These are phyloP conservation scores for Xylaria cubensis DNA, from an alignment of 495 filamentous ascomycete genomes.

Conservation along the genomic window DNA sequence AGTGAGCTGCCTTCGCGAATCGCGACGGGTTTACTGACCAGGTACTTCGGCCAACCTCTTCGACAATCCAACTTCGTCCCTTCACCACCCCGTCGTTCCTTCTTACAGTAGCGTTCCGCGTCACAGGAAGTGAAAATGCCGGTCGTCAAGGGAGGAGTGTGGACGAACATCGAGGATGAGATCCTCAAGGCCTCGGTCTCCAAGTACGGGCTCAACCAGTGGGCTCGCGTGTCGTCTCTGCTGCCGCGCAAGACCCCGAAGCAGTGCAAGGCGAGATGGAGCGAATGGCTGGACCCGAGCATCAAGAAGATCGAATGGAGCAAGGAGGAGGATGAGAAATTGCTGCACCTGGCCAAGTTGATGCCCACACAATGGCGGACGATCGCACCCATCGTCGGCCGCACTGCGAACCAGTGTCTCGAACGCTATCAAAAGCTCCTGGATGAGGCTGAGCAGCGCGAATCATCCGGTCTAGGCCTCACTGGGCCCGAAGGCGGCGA, in stretches of 20 bases:
- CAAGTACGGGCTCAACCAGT: conserved; percentile 98
- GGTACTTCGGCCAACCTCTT: conserved; percentile 2
- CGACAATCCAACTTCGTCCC: conserved; percentile 4
- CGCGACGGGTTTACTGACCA: conserved; percentile 14
- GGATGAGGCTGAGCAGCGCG: conserved; percentile 92
- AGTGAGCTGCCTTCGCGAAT: conserved; percentile 8
- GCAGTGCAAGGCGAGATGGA: conserved; percentile 98
- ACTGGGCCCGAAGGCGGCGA: conserved; percentile 89
- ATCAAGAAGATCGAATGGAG: conserved; percentile 99
- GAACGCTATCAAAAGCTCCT: conserved; percentile 96
- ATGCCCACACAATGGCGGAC: conserved; percentile 99
- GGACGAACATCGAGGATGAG: conserved; percentile 83
- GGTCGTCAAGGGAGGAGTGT: conserved; percentile 97
- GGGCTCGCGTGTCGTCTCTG: conserved; percentile 97
- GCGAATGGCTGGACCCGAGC: conserved; percentile 96
- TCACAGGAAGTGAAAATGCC: conserved; percentile 68
- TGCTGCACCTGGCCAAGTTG: conserved; percentile 94
- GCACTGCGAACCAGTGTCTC: conserved; percentile 94
- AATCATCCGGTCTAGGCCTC: conserved; percentile 79
- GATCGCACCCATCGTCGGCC: conserved; percentile 93
- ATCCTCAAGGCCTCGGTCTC: conserved; percentile 96
- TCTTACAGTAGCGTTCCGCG: not conserved
- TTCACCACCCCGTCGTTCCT: not conserved
- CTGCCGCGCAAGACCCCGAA: conserved; percentile 97
- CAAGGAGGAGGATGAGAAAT: conserved; percentile 97